Percentiles rank a stretch among this genome's conserved stretches.
Conservation (phyloP, 1,284 basidiomycete genomes). For the Pholiota adiposa region DNA sequence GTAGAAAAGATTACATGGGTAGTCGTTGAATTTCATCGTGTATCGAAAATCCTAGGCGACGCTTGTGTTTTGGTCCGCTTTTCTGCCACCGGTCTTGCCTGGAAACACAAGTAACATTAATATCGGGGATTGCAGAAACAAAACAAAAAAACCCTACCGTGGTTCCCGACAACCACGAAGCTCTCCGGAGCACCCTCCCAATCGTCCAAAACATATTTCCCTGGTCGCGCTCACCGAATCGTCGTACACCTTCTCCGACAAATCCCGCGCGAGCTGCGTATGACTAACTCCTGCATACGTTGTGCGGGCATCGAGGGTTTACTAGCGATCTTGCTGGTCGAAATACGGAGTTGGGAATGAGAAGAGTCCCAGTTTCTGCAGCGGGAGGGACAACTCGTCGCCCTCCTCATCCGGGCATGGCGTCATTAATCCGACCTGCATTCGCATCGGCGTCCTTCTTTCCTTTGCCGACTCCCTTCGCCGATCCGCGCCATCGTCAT, state of each 20-base stretch:
- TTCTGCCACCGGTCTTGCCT: constrained; percentile 89
- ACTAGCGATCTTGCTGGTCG: constrained; percentile 87
- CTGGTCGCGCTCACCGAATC: constrained; percentile 42
- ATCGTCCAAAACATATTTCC: constrained; percentile 87
- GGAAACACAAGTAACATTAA: neutral
- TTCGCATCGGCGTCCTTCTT: constrained; percentile 72
- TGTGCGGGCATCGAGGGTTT: constrained; percentile 93
- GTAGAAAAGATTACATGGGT: constrained; percentile 10
- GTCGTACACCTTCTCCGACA: constrained; percentile 80
- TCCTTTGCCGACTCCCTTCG: constrained; percentile 31
- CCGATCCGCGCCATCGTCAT: constrained; percentile 36
- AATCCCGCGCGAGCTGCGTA: constrained; percentile 86
- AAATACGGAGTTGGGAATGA: constrained; percentile 89
- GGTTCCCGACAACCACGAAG: constrained; percentile 98
- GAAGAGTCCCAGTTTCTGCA: constrained; percentile 45
- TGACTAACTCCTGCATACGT: constrained; percentile 96
- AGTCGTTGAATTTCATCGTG: constrained; percentile 61
- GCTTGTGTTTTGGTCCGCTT: constrained; percentile 89
- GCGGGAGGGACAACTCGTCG: constrained; percentile 40
- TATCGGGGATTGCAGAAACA: constrained; percentile 13
- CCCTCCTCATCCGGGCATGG: constrained; percentile 73
- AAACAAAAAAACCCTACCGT: constrained; percentile 47
- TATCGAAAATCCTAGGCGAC: constrained; percentile 85
- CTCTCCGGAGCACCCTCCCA: constrained; percentile 95
- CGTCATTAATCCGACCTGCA: constrained; percentile 87